These are phyloP conservation scores for Simplicillium aogashimaense DNA, from an alignment of 2,329 filamentous ascomycete species.

Conservation along the genomic window DNA sequence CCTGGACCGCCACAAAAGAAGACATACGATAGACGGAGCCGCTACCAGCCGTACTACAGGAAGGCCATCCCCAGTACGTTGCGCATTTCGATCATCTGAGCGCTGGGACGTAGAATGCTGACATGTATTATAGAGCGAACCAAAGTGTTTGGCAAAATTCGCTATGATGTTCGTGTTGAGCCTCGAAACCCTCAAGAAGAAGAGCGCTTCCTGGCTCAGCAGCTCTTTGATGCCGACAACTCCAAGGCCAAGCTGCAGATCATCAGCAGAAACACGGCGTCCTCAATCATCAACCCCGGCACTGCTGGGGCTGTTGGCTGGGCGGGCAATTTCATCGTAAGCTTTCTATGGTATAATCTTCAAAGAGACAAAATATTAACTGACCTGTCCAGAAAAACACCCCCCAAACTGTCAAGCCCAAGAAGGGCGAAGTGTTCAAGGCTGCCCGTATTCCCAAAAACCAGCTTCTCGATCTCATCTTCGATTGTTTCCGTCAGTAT, in stretches of 20 bases:
- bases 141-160: constrained; percentile 60
- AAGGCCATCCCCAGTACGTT: constrained; percentile 66
- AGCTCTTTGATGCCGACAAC: constrained; percentile 38
- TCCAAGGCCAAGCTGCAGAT: constrained; percentile 40
- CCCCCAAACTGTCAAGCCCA: constrained; percentile 38
- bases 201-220: constrained; percentile 50
- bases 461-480: constrained; percentile 78
- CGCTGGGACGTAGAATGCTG: not conserved
- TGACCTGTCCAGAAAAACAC: constrained; percentile 37
- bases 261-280: constrained; percentile 38
- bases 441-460: constrained; percentile 82
- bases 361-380: not conserved
- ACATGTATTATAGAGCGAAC: constrained; percentile 57
- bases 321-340: constrained; percentile 45
- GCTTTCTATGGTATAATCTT: constrained; percentile 13
- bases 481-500: constrained; percentile 73
- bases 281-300: constrained; percentile 47
- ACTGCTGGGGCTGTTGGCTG: constrained; percentile 24
- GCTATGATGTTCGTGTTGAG: constrained; percentile 66
- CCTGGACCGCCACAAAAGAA: constrained; percentile 30
- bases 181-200: constrained; percentile 65
- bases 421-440: constrained; percentile 65
- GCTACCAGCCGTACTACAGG: constrained; percentile 51
- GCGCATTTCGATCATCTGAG: not conserved
- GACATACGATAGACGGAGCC: constrained; percentile 32